A percentile compares a stretch with the other conserved stretches of the same genome.
Evolutionary conservation across 345 rosid genomes (phyloP).

Genomic region (Salix udensis): DNA sequence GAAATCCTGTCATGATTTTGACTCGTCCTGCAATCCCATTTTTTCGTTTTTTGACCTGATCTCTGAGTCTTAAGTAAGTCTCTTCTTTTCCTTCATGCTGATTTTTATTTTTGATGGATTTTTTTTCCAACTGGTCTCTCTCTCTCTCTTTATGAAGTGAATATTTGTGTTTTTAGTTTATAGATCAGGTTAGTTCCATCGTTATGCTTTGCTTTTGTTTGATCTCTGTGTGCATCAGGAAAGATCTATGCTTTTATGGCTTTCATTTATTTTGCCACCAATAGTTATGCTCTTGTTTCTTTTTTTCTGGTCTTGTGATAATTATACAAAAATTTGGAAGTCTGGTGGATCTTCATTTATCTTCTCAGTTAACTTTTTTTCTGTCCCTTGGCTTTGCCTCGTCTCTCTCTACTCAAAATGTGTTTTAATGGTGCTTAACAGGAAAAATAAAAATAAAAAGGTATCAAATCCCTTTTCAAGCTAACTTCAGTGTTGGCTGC

Average conservation of each 20-base stretch:
- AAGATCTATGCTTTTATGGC: background rate
- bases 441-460: background rate
- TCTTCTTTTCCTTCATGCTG: background rate
- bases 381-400: background rate
- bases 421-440: background rate
- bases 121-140: background rate
- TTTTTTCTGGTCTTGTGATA: background rate
- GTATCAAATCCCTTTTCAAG: background rate
- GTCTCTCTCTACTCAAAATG: background rate
- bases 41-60: conserved; percentile 6
- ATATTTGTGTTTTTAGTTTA: background rate
- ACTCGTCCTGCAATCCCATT: background rate
- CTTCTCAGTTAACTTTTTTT: background rate
- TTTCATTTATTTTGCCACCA: background rate
- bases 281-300: background rate
- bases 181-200: background rate
- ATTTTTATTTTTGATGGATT: background rate
- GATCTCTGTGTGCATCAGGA: conserved; percentile 1
- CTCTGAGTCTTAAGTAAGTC: conserved; percentile 17
- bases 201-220: background rate
- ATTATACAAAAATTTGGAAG: background rate
- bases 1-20: conserved; percentile 18
- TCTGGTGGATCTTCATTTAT: background rate
- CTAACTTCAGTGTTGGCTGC: background rate
- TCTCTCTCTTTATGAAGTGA: background rate